Conservation (phyloP, 495 filamentous ascomycete genomes). For the Cladorrhinum samala region DNA sequence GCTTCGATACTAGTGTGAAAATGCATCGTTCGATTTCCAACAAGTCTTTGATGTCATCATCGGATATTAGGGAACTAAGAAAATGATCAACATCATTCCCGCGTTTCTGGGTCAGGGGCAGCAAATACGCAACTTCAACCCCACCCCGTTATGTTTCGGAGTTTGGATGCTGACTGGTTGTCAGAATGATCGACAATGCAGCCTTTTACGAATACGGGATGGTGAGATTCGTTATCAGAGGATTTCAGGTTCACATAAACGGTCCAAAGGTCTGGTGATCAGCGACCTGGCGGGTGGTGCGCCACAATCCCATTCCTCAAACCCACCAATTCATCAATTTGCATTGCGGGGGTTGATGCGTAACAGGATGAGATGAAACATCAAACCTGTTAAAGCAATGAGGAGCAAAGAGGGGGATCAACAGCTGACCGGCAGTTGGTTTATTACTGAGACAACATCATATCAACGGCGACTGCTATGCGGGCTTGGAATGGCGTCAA, state of each 20-base stretch:
- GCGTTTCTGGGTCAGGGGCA: neutral
- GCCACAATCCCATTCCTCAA: too few species aligned
- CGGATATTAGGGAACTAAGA: neutral
- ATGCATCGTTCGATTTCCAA: neutral
- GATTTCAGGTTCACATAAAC: too few species aligned
- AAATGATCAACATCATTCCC: neutral
- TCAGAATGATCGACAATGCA: neutral
- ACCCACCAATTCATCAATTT: neutral
- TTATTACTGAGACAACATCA: too few species aligned
- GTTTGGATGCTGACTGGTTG: too few species aligned
- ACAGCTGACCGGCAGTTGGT: too few species aligned
- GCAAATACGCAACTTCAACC: neutral
- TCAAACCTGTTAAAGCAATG: neutral
- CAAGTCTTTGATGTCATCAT: neutral
- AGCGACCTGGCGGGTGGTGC: too few species aligned
- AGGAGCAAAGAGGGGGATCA: neutral
- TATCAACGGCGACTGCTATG: too few species aligned
- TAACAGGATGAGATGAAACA: neutral
- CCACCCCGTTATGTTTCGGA: neutral
- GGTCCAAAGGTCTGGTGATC: neutral
- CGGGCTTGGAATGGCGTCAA: too few species aligned
- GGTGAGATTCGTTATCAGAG: too few species aligned
- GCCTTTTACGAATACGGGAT: too few species aligned
- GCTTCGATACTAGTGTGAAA: neutral
- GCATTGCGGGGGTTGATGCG: neutral